Evolutionary conservation across 2,329 filamentous ascomycete genomes (phyloP).

Genomic region (Lanzia echinophila): DNA sequence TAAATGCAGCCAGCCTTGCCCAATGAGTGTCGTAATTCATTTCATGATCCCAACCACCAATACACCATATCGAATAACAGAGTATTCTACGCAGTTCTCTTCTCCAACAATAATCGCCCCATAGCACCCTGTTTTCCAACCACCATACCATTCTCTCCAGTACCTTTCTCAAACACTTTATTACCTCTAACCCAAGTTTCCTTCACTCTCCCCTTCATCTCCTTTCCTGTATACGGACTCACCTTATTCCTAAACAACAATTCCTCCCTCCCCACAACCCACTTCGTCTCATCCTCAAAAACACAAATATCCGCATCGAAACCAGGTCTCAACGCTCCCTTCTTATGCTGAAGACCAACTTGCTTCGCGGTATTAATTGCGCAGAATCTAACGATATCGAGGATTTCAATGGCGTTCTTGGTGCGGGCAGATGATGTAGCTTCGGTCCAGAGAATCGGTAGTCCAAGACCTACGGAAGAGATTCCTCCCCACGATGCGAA

Average conservation of each 20-base stretch:
- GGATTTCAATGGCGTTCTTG: conserved; percentile 36
- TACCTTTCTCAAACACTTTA: conserved; percentile 27
- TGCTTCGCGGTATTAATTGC: conserved; percentile 80
- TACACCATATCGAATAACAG: too few relatives aligned
- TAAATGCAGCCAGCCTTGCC: too few relatives aligned
- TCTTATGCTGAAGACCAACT: conserved; percentile 73
- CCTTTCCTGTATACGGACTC: conserved; percentile 48
- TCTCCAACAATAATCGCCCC: conserved; percentile 46
- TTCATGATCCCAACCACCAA: neutral
- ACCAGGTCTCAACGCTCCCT: conserved; percentile 74
- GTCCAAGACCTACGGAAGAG: conserved; percentile 83
- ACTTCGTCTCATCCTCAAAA: conserved; percentile 78
- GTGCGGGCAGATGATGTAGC: conserved; percentile 33
- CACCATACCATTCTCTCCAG: conserved; percentile 38
- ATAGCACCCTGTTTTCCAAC: conserved; percentile 36
- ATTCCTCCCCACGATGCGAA: conserved; percentile 96
- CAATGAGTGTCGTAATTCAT: too few relatives aligned
- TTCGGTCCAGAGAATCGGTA: conserved; percentile 71
- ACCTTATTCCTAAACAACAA: conserved; percentile 61
- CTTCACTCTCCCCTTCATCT: conserved; percentile 45
- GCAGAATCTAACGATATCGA: conserved; percentile 81
- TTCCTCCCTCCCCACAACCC: conserved; percentile 64
- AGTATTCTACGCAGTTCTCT: conserved; percentile 17
- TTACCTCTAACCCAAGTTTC: conserved; percentile 30
- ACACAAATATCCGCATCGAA: conserved; percentile 89